Percentiles rank a stretch among this genome's conserved stretches.
Evolutionary conservation across 1,284 basidiomycete species (phyloP).

Genomic region (Boletus mariae): DNA sequence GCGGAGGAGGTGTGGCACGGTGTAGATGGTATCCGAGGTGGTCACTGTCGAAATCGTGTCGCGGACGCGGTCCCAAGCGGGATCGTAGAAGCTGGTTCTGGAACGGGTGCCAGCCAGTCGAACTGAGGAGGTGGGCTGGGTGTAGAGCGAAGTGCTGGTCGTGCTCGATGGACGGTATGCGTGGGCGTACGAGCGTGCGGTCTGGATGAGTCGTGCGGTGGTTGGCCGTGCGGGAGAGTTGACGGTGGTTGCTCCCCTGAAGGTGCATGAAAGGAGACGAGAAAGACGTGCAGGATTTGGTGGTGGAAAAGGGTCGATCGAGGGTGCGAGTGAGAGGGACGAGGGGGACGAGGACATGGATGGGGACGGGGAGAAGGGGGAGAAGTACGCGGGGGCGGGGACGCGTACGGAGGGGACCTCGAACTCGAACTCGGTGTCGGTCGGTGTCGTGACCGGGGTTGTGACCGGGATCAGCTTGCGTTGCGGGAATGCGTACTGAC

Average conservation of each 20-base stretch:
- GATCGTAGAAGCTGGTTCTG: conserved; percentile 14
- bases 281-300: conserved; percentile 16
- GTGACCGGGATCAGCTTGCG: conserved; percentile 14
- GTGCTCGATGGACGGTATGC: conserved; percentile 16
- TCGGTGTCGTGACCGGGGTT: conserved; percentile 18
- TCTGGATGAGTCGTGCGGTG: conserved; percentile 19
- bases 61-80: conserved; percentile 5
- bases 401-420: conserved; percentile 15
- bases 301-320: conserved; percentile 9
- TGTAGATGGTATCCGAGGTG: conserved; percentile 22
- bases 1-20: conserved; percentile 10
- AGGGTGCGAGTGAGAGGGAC: conserved; percentile 17
- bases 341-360: conserved; percentile 14
- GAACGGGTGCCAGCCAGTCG: conserved; percentile 15
- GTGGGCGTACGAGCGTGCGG: conserved; percentile 17
- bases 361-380: conserved; percentile 20
- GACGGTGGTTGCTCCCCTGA: conserved; percentile 8
- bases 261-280: conserved; percentile 25
- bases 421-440: conserved; percentile 24
- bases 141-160: conserved; percentile 19
- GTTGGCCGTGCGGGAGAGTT: conserved; percentile 6
- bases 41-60: conserved; percentile 27
- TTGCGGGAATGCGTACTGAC: conserved; percentile 9
- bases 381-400: conserved; percentile 23
- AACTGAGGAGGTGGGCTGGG: background rate